Evolutionary conservation across 805 yeast species (phyloP).

Genomic region (Clavispora carvajalis): DNA sequence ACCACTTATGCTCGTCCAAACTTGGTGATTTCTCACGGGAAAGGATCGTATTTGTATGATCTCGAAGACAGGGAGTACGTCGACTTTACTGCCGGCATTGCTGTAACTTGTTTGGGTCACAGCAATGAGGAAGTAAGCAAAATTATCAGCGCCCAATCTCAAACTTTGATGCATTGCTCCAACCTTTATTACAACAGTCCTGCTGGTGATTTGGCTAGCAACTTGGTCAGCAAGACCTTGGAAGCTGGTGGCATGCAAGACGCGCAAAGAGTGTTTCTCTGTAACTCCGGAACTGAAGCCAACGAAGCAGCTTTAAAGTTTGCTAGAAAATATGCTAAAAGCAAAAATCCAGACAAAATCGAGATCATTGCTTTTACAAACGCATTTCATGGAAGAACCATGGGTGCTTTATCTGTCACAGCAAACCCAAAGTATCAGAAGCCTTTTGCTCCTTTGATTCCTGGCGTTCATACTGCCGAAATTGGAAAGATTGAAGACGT

Average conservation of each 20-base stretch:
- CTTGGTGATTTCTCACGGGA: conserved; percentile 71
- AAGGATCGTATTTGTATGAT: conserved; percentile 79
- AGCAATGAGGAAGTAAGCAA: conserved; percentile 68
- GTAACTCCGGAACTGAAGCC: conserved; percentile 59
- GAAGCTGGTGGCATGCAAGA: conserved; percentile 72
- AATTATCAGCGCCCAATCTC: conserved; percentile 67
- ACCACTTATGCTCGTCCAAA: conserved; percentile 80
- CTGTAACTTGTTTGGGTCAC: conserved; percentile 94
- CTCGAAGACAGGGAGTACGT: conserved; percentile 70
- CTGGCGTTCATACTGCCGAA: conserved; percentile 71
- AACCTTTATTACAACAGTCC: conserved; percentile 81
- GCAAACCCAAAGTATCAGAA: conserved; percentile 89
- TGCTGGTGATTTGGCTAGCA: conserved; percentile 73
- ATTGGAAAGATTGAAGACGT: conserved; percentile 59
- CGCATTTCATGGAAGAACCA: conserved; percentile 92
- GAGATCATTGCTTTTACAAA: conserved; percentile 84
- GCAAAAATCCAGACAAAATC: conserved; percentile 47
- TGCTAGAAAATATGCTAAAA: conserved; percentile 74
- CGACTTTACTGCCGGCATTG: conserved; percentile 94
- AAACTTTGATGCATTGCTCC: conserved; percentile 72
- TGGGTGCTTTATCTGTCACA: conserved; percentile 91
- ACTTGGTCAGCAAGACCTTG: conserved; percentile 64
- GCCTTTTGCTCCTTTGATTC: conserved; percentile 89
- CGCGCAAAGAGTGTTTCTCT: conserved; percentile 67
- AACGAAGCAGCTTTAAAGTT: conserved; percentile 57